Evolutionary conservation across 495 filamentous ascomycete species (phyloP), one percentile per base, ranked within the genome.

Genomic region (Podospora pseudoanserina): DNA sequence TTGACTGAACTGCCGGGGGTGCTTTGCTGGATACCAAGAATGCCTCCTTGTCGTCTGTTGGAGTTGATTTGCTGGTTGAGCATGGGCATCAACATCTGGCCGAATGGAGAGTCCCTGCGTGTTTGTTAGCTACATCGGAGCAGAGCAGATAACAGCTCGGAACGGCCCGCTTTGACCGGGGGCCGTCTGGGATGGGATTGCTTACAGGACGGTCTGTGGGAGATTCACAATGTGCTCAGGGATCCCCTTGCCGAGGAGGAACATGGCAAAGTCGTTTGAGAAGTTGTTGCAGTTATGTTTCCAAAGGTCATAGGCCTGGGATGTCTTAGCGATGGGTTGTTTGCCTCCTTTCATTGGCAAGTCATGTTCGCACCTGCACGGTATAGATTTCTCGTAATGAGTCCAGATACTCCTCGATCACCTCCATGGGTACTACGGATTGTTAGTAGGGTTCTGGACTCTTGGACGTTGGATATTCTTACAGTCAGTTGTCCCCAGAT

Each of bases 271-370:
- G 69, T 98, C 95, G 74, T 98, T 94, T 4, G 92, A 91, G 78
- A 99, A 99, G 82, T 98, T 98, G 80, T 99, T 98, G 85, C 95
- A 97, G 74, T 99, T 99, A 74, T 97, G 94, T 53, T 90, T 81
- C 70, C 79, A 86, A 3, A 97, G 82, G 76, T 96, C 91, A 73
- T 97, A 97, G 0, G 91, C 92, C 90, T 18, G 5, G 11, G 32
- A 27, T 18, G n/a, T 30, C 26, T 73, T 28, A 75, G 70, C 18
- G n/a, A 49, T 30, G 26, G 55, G 30, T 2, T 32, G 30, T 2
- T 32, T 39, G 27, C 9, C n/a, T 19, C 71, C 62, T 69, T 64
- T 23, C 39, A 13, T 4, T 27, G 13, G 23, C 30, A 65, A 11
- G 39, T 13, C 49, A 70, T 64, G 30, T 72, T 70, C 79, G 54